Evolutionary conservation across 1,139 yeast genomes (phyloP).

Genomic region (Zygoascus sp.): DNA sequence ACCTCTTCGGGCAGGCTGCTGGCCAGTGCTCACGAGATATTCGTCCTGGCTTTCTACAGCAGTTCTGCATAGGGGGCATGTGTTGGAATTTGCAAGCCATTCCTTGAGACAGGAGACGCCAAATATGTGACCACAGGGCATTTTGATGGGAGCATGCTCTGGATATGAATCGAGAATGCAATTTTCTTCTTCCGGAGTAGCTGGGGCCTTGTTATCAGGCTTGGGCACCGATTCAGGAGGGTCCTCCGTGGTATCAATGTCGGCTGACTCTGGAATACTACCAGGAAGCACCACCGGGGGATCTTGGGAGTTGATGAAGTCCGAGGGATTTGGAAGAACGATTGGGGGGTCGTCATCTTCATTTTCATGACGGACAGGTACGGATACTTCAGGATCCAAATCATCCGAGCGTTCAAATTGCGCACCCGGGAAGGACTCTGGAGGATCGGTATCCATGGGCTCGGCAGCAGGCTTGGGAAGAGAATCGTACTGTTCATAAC

Average conservation of each 20-base stretch:
- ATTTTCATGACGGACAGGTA: neutral
- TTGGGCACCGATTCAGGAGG: slow-evolving; percentile 20
- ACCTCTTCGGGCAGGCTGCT: slow-evolving; percentile 12
- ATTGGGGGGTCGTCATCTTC: too few species aligned
- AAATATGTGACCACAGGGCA: slow-evolving; percentile 81
- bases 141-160: slow-evolving; percentile 56
- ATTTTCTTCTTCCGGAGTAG: neutral
- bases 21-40: slow-evolving; percentile 25
- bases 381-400: neutral
- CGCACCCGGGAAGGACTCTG: slow-evolving; percentile 7
- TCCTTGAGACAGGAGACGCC: slow-evolving; percentile 69
- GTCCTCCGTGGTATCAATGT: slow-evolving; percentile 11
- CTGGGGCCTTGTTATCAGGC: neutral
- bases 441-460: slow-evolving; percentile 1
- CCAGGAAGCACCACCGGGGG: neutral
- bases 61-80: slow-evolving; percentile 79
- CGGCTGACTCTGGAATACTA: neutral
- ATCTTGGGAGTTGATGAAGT: neutral
- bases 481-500: slow-evolving; percentile 31
- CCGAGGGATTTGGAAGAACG: too few species aligned
- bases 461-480: neutral
- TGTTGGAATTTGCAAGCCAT: slow-evolving; percentile 65
- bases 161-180: slow-evolving; percentile 3
- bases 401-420: neutral
- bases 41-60: slow-evolving; percentile 42